Evolutionary conservation across 75 land plant genomes (phyloP).

Genomic region (Cunninghamia lanceolata): DNA sequence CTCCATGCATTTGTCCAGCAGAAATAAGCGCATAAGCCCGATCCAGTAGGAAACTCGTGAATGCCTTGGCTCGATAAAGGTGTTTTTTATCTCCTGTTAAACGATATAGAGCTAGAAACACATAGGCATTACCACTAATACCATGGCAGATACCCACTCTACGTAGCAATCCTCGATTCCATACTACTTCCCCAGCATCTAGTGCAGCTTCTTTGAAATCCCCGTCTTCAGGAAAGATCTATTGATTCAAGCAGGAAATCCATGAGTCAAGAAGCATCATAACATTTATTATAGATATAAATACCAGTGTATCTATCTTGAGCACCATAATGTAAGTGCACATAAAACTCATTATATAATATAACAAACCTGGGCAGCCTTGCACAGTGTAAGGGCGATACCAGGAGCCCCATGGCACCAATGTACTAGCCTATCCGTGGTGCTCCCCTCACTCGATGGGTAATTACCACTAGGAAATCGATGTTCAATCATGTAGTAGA

Average conservation of each 20-base stretch:
- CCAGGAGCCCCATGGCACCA: conserved; percentile 99
- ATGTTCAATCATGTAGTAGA: conserved; percentile 77
- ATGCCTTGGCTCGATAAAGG: conserved; percentile 71
- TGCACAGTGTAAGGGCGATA: conserved; percentile 73
- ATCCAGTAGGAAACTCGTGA: conserved; percentile 68
- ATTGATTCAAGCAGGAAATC: conserved; percentile 5
- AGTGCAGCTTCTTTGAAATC: conserved; percentile 73
- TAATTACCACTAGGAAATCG: conserved; percentile 83
- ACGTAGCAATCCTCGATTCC: conserved; percentile 81
- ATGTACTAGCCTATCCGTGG: conserved; percentile 74
- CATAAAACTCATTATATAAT: neutral
- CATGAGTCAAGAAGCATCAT: neutral
- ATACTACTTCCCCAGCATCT: conserved; percentile 86
- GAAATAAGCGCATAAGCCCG: conserved; percentile 53
- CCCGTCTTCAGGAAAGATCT: conserved; percentile 71
- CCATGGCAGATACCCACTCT: conserved; percentile 92
- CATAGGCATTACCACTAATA: conserved; percentile 87
- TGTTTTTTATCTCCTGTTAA: conserved; percentile 57
- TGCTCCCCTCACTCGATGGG: conserved; percentile 71
- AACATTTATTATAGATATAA: neutral
- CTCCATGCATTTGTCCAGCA: conserved; percentile 81
- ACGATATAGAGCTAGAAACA: conserved; percentile 76
- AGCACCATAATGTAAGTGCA: neutral
- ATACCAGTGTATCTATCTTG: neutral
- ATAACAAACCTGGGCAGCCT: conserved; percentile 73